Base-by-base conservation (phyloP, 345 rosid species). In the Firmiana major region DNA sequence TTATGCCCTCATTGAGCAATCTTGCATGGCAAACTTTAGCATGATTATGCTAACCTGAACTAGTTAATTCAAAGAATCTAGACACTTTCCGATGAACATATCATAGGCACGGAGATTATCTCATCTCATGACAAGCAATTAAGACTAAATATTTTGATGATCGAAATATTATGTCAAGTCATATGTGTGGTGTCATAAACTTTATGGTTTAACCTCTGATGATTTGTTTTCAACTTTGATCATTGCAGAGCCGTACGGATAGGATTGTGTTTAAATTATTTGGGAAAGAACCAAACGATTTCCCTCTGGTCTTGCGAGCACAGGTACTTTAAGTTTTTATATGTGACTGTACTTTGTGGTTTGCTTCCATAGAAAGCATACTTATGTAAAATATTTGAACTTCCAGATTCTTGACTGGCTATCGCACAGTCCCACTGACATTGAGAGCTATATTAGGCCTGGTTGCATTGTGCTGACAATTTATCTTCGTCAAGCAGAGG, bases 401-500 rank as follows among this genome's bases (percentile, higher is more conserved):
- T 71, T 89, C 45, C 97, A 97, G 99, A 89, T 97, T 83, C 89
- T 97, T 75, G 91, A 91, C 58, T 97, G 98, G 99, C 80, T 97
- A 66, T 85, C 97, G 74, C 95, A 92, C 79, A 97, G 97, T 87
- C 99, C 98, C 28, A 88, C 97, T 74, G 99, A 96, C 80, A 96
- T 96, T 71, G 99, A 93, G 94, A 92, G 99, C 90, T 91, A 96
- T 88, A 96, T 96, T 76, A 89, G 97, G 77, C 99, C 99, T 74
- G 99, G 99, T 58, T 96, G 99, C 81, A 83, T 96, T 66, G 82
- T 96, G 77, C 80, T 96, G 73, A 94, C 99, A 16, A 75, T 92
- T 58, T 92, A 96, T 87, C 97, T 97, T 86, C 88, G 91, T 82
- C 97, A 91, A 84, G 72, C 88, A 28, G 98, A 88, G 86, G 89